phyloP scores from a whole-genome alignment of 768 basidiomycete genomes.

The Rhizopogon roseolus region DNA sequence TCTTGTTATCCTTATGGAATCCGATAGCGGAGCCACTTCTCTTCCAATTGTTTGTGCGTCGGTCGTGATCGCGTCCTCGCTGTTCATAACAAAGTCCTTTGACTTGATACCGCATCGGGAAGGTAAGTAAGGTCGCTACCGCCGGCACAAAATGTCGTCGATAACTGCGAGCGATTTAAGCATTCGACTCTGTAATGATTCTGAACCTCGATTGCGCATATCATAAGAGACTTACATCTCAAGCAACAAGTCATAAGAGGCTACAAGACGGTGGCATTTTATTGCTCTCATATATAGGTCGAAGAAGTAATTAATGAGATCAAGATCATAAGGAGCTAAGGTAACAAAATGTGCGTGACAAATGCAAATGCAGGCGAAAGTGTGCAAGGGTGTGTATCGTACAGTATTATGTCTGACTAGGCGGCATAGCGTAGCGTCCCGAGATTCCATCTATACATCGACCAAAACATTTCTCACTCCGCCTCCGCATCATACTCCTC shows the following conservation, averaged over 20 bases:
- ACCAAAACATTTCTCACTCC: conserved; percentile 3
- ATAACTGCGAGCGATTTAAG: too few relatives aligned
- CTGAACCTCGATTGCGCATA: too few relatives aligned
- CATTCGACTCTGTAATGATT: too few relatives aligned
- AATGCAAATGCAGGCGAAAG: not conserved
- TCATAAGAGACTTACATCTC: too few relatives aligned
- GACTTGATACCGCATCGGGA: not conserved
- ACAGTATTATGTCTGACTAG: not conserved
- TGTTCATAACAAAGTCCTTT: not conserved
- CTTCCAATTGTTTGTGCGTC: not conserved
- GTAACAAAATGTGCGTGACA: not conserved
- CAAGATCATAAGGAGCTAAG: not conserved
- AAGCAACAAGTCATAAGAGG: too few relatives aligned
- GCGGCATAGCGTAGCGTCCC: not conserved
- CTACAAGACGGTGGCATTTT: too few relatives aligned
- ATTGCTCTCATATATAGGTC: too few relatives aligned
- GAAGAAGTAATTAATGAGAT: not conserved
- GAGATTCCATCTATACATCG: not conserved
- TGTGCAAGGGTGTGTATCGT: not conserved
- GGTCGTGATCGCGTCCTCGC: not conserved
- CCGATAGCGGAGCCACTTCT: conserved; percentile 6
- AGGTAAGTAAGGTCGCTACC: too few relatives aligned
- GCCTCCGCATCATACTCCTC: conserved; percentile 22
- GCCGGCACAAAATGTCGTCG: too few relatives aligned
- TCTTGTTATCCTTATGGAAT: conserved; percentile 48